Evolutionary conservation across 257 asterid species (phyloP), one percentile per base, ranked within the genome.

Genomic region (Fraxinus pennsylvanica): DNA sequence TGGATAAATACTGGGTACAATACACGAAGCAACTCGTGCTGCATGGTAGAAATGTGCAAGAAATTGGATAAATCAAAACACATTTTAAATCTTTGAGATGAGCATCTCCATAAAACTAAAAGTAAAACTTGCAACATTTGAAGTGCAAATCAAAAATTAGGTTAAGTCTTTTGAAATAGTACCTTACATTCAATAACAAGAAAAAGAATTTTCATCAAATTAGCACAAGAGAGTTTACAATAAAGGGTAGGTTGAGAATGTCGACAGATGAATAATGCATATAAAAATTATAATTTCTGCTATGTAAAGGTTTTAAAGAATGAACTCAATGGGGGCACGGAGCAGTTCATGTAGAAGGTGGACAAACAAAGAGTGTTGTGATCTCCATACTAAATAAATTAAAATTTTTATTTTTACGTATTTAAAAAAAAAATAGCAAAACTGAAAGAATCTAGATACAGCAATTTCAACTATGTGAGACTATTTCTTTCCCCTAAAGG

Each of bases 21-120:
- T 47, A 96, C 94, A 22, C 97, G 95, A 73, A 92, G 97, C 90
- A 96, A 86, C 91, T 96, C 98, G 12, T 96, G 98, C 97, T 94
- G 87, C 83, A 81, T 36, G 71, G 72, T 35, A n/a, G 39, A 43
- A 35, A 79, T 30, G 22, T 5, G 47, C 22, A 67, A 32, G 67
- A 47, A 45, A n/a, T 43, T 41, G 29, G 52, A 27, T 22, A 63
- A 63, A 25, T 63, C 19, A 63, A 14, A 63, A 63, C 36, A 27
- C 17, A 0, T 21, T 25, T 21, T 8, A 61, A 61, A 21, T n/a
- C 9, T n/a, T 61, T 61, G 68, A 61, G 33, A 57, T n/a, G 1
- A 57, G 29, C 66, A 61, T 61, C 33, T 25, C 17, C 33, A 25
- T 61, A 57, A n/a, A 57, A 6, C 29, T n/a, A n/a, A 27, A 57